Evolutionary conservation across 2,329 filamentous ascomycete genomes (phyloP), one percentile per base, ranked within the genome.

Genomic region (Penicillium sp.): DNA sequence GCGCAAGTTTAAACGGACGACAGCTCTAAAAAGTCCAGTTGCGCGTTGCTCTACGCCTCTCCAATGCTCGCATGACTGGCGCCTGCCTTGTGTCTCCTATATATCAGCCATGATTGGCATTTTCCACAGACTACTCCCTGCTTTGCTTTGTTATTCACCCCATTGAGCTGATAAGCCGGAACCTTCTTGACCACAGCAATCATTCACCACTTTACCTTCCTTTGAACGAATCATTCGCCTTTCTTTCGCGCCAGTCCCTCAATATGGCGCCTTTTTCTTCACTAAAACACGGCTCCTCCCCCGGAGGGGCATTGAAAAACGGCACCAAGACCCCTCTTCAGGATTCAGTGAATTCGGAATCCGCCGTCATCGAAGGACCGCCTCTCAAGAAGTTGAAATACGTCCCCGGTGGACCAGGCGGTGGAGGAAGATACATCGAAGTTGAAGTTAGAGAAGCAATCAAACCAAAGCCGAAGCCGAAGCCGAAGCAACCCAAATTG

Each of bases 341-440:
- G 64, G 64, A 69, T 17, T 64, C 74, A 5, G 68, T 71, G 47
- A 71, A 59, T 56, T 69, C 70, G 13, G 71, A 75, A 30, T 68
- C 67, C 48, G 67, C 69, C 47, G 51, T 69, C 54, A 73, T 69
- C 50, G 77, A 78, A 52, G 89, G 90, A 67, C 88, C 89, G 29
- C 88, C 90, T 13, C 83, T 83, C 1, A 93, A 92, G 79, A 87
- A 86, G 73, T 85, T 89, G 68, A 86, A 88, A 77, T 97, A 97
- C 79, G 86, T 96, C 52, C 92, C 94, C 38, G 93, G 93, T 52
- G 93, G 92, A 3, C 90, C 92, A 61, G 92, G 92, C 45, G 93
- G 93, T 50, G 92, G 93, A 61, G 92, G 93, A 21, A 84, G 93
- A 73, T 96, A 93, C 76, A 83, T 95, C 41, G 91, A 96, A 69